phyloP scores from a whole-genome alignment of 257 asterid species.

The Solanum arcanum region DNA sequence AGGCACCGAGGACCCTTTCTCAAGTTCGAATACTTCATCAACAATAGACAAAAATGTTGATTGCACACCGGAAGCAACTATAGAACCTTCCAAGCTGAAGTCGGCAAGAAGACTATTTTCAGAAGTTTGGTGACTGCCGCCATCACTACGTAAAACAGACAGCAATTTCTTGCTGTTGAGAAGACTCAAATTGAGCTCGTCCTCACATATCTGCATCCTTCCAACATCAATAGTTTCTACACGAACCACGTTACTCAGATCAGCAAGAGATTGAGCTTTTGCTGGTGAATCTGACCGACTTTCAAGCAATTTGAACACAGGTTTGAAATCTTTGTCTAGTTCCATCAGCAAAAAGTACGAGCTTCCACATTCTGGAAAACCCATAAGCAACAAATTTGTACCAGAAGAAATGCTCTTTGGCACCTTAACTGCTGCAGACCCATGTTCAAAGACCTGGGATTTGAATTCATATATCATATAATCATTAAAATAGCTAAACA shows the following conservation, averaged over 20 bases:
- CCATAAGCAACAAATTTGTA: conserved; percentile 69
- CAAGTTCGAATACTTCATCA: conserved; percentile 92
- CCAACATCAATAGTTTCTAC: conserved; percentile 59
- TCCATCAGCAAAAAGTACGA: conserved; percentile 83
- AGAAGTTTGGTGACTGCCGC: conserved; percentile 29
- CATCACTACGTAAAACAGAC: conserved; percentile 23
- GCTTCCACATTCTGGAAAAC: conserved; percentile 93
- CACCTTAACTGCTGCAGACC: conserved; percentile 54
- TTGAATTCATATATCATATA: neutral
- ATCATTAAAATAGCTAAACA: conserved; percentile 2
- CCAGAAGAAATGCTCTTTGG: conserved; percentile 66
- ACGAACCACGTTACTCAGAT: conserved; percentile 51
- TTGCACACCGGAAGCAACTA: conserved; percentile 33
- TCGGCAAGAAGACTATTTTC: conserved; percentile 40
- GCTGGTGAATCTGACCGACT: conserved; percentile 54
- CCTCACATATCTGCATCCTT: conserved; percentile 70
- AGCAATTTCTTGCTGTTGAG: conserved; percentile 44
- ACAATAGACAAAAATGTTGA: conserved; percentile 69
- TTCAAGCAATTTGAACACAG: conserved; percentile 78
- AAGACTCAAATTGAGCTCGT: conserved; percentile 78
- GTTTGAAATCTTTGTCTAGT: conserved; percentile 86
- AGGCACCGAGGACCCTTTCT: conserved; percentile 51
- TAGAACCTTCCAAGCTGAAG: conserved; percentile 32
- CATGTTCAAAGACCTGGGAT: conserved; percentile 84
- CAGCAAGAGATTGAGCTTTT: conserved; percentile 51